Base-by-base conservation (phyloP, 352 stramenopile species). In the Globisporangium nagaii region DNA sequence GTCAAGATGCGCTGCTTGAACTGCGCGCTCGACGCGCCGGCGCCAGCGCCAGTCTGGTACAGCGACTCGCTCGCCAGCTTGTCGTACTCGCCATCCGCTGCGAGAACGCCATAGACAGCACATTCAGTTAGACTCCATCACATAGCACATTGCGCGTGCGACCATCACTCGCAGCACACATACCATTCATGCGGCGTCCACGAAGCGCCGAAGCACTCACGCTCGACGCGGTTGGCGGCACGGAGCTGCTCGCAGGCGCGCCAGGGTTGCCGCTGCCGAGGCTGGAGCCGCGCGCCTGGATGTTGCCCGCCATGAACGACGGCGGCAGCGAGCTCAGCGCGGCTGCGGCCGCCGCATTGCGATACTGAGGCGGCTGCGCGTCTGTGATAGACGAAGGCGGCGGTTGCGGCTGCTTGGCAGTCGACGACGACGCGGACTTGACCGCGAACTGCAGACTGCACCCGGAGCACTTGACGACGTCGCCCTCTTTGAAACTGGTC, bases 381-480 rank as follows among this genome's bases (percentile, higher is more conserved):
- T 47, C 17, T 12, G 30, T n/a, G n/a, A n/a, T n/a, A n/a, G n/a
- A n/a, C n/a, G n/a, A n/a, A n/a, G n/a, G 11, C 11, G 52, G 5
- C 19, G 43, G 27, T 11, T 31, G 36, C 31, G 22, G 20, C 32
- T 31, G 42, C 24, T 60, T 56, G 61, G 52, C 28, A 30, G 59
- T 25, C 43, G 53, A 19, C 6, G 44, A 25, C 22, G 46, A 49
- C 20, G 60, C 39, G 39, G 70, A 71, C 49, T 87, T 89, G 45
- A 91, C 73, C 2, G 79, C 77, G 58, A 87, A 91, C 65, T 89
- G 70, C 32, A 86, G 48, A 53, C 80, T 86, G 65, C 81, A 91
- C 27, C 42, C 71, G 37, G 71, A 71, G 60, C 81, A 91, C 47
- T 86, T 87, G 62, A 91, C 77, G 27, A 91, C 71, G 51, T 91